Evolutionary conservation across 192 early-diverging fungal genomes (phyloP), one percentile per base, ranked within the genome.

Genomic region (Neocallimastix lanati): DNA sequence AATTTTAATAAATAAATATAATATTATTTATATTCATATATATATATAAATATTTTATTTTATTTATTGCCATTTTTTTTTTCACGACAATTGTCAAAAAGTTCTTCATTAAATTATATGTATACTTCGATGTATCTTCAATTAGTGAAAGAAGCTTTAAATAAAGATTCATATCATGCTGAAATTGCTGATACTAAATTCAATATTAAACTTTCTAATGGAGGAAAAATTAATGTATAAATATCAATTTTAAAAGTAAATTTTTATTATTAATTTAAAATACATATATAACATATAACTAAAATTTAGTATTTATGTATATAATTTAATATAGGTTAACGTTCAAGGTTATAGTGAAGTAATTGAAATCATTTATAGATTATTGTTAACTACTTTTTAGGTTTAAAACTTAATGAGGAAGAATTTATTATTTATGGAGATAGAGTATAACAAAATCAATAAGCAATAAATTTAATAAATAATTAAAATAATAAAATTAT

Each of bases 151-250:
- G 96, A 99, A 84, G 87, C 88, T 28, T 83, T 99, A 80, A 93
- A 89, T 82, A 94, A 97, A 80, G 91, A 92, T 80, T 90, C 93
- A 0, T 98, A 99, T 83, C 93, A 94, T 81, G 97, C 96, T 16
- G 91, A 93, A 81, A 88, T 95, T 2, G 95, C 96, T 12, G 97
- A 95, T 11, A 82, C 98, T 50, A 87, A 85, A 80, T 97, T 94
- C 78, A 88, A 87, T 35, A 85, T 96, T 80, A 88, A 91, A 78
- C 90, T 90, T 80, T 87, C 86, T 40, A 83, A 90, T 25, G 92
- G 95, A 77, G 87, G 87, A 28, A 80, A 86, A 37, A 67, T 67
- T n/a, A 67, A 67, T 67, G 50, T 67, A 67, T 33, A 33, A 6
- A 33, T 33, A n/a, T n/a, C n/a, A n/a, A n/a, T n/a, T n/a, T n/a